Conservation (phyloP, 2,329 filamentous ascomycete species). For the Ceratocystis colombiana region DNA sequence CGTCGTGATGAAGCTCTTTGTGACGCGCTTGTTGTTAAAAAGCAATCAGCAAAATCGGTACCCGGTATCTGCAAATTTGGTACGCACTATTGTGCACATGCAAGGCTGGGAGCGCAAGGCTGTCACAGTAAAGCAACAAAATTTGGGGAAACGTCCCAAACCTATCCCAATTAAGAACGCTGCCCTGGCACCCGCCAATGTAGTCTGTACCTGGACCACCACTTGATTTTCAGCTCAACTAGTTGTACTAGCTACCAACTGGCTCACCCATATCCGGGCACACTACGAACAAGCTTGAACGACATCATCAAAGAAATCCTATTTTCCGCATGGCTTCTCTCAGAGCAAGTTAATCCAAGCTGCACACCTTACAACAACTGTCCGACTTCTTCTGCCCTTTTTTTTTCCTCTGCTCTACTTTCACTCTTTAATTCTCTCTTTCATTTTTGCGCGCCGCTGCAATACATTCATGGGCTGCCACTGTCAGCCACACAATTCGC, state of each 20-base stretch:
- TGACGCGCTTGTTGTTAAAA: not conserved
- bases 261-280: not conserved
- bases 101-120: slow-evolving; percentile 22
- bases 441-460: not conserved
- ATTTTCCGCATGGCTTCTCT: not conserved
- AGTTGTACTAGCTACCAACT: not conserved
- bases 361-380: not conserved
- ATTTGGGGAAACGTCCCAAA: not conserved
- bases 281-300: slow-evolving; percentile 8
- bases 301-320: slow-evolving; percentile 8
- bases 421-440: not conserved
- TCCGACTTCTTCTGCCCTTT: not conserved
- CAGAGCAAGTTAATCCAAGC: no score
- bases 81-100: not conserved
- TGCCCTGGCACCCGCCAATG: not conserved
- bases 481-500: slow-evolving; percentile 7
- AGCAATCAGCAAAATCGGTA: not conserved
- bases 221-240: not conserved
- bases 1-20: not conserved
- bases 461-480: slow-evolving; percentile 6
- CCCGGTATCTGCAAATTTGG: not conserved
- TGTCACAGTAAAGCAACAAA: not conserved
- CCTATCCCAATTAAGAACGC: not conserved
- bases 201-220: not conserved
- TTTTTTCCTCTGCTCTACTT: not conserved